phyloP scores from a whole-genome alignment of 2,329 filamentous ascomycete species.

The Waltergamsia citrina region DNA sequence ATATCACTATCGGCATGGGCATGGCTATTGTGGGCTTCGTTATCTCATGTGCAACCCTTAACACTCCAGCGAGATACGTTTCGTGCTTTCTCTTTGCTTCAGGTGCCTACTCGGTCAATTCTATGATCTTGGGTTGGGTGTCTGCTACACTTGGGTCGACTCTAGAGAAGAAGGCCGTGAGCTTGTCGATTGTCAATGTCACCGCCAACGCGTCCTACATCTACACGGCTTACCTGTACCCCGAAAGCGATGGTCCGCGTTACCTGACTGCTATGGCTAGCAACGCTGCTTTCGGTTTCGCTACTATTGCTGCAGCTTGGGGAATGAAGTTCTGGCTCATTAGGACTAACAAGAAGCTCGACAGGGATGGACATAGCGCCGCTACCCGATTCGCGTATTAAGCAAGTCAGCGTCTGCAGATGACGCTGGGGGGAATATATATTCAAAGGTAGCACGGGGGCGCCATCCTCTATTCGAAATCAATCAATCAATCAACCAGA shows the following conservation, averaged over 20 bases:
- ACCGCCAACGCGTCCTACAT: conserved; percentile 8
- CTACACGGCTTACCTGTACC: conserved; percentile 11
- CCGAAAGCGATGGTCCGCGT: conserved; percentile 6
- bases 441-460: too few relatives aligned
- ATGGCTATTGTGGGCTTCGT: conserved; percentile 33
- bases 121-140: conserved; percentile 32
- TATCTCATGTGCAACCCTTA: conserved; percentile 23
- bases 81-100: conserved; percentile 24
- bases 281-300: conserved; percentile 22
- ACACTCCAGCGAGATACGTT: conserved; percentile 24
- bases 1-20: conserved; percentile 37
- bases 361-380: not conserved
- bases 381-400: conserved; percentile 9
- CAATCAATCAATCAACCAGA: too few relatives aligned
- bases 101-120: conserved; percentile 28
- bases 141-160: conserved; percentile 29
- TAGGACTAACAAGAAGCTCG: conserved; percentile 22
- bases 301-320: conserved; percentile 25
- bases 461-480: too few relatives aligned
- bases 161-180: conserved; percentile 30
- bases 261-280: conserved; percentile 21
- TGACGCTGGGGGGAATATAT: too few relatives aligned
- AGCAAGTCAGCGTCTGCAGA: too few relatives aligned
- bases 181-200: conserved; percentile 8
- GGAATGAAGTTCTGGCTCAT: conserved; percentile 21